Percentiles rank a stretch among this genome's conserved stretches.
Evolutionary conservation across 768 basidiomycete genomes (phyloP).

Genomic region (Lentinula aciculospora): DNA sequence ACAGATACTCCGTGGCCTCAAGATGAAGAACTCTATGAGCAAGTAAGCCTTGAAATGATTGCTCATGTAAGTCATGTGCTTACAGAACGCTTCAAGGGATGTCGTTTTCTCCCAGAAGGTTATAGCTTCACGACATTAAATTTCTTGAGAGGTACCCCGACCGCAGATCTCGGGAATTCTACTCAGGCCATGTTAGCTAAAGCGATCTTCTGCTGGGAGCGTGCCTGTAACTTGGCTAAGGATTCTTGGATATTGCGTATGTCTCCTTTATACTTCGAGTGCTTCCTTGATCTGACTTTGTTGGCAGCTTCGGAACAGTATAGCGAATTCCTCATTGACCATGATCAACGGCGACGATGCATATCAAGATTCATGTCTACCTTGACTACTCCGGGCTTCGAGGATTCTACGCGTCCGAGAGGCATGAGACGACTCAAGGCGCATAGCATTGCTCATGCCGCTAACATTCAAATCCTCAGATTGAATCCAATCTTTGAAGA

Average conservation of each 20-base stretch:
- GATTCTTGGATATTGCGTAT: not conserved
- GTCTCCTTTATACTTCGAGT: not conserved
- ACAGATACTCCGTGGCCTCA: constrained; percentile 35
- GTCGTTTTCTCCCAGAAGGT: not conserved
- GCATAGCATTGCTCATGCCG: not conserved
- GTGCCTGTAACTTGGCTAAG: not conserved
- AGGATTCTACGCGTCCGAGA: not conserved
- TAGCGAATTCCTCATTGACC: not conserved
- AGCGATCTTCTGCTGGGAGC: not conserved
- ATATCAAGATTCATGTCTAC: not conserved
- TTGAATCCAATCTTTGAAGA: not conserved
- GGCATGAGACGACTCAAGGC: not conserved
- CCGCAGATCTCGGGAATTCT: not conserved
- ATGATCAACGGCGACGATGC: not conserved
- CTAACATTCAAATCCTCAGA: not conserved
- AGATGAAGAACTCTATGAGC: not conserved
- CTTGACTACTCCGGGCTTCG: not conserved
- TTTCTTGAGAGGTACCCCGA: not conserved
- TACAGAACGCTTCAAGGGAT: not conserved
- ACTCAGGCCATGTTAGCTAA: not conserved
- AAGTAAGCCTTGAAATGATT: not conserved
- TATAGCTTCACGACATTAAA: not conserved
- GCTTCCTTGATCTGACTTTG: not conserved
- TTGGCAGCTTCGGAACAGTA: not conserved
- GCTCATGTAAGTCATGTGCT: no score